phyloP scores from a whole-genome alignment of 2,329 filamentous ascomycete species.

The Cytospora mali region DNA sequence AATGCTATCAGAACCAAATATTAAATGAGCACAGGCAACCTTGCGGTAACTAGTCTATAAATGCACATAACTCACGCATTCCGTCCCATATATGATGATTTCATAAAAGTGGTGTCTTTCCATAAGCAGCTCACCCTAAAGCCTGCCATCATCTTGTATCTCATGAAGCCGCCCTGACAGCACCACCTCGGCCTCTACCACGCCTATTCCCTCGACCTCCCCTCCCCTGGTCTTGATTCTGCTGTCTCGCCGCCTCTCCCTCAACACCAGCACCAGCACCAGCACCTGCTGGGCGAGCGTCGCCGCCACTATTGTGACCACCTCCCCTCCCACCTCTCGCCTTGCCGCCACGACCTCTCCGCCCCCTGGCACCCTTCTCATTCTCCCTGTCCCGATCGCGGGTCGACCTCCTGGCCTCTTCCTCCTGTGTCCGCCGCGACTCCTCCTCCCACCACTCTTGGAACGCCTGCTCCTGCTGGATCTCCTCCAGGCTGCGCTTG shows the following conservation, averaged over 20 bases:
- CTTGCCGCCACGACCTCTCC: slow-evolving; percentile 26
- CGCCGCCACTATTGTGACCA: slow-evolving; percentile 11
- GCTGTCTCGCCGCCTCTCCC: slow-evolving; percentile 9
- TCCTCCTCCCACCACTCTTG: slow-evolving; percentile 96
- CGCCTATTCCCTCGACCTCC: slow-evolving; percentile 19
- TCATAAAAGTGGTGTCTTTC: not conserved
- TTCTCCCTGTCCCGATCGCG: slow-evolving; percentile 47
- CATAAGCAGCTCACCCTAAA: not conserved
- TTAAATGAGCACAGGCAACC: not conserved
- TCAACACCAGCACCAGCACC: slow-evolving; percentile 4
- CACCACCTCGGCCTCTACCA: slow-evolving; percentile 20
- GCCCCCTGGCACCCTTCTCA: slow-evolving; percentile 26
- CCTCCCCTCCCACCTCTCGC: slow-evolving; percentile 22
- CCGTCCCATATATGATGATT: not conserved
- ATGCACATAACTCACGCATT: not conserved
- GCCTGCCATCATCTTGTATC: not conserved
- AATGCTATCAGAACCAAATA: not conserved
- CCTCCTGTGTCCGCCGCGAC: slow-evolving; percentile 69
- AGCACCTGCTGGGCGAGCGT: not conserved
- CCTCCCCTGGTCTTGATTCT: slow-evolving; percentile 14
- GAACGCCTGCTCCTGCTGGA: slow-evolving; percentile 95
- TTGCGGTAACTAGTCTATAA: not conserved
- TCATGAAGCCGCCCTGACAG: slow-evolving; percentile 5
- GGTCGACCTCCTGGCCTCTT: slow-evolving; percentile 50
- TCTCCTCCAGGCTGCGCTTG: slow-evolving; percentile 88